phyloP scores from a whole-genome alignment of 129 eudicot species.

The Calendula officinalis region DNA sequence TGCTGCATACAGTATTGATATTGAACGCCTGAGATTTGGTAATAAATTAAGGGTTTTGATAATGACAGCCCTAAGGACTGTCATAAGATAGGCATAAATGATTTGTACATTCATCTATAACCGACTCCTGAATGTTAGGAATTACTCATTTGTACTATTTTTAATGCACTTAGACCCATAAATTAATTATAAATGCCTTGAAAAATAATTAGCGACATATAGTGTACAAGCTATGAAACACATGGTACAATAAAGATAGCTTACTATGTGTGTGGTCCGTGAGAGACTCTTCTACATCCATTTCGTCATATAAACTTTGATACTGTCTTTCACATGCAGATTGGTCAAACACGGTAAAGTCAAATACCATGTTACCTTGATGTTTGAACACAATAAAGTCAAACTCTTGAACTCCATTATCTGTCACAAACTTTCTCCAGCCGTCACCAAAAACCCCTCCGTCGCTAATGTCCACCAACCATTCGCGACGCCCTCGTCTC shows the following conservation, averaged over 20 bases:
- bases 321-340: slow-evolving; percentile 24
- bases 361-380: slow-evolving; percentile 29
- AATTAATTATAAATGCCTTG: no score
- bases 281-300: neutral
- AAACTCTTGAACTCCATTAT: slow-evolving; percentile 27
- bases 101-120: no score
- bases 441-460: slow-evolving; percentile 23
- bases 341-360: slow-evolving; percentile 37
- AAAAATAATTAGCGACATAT: no score
- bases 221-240: neutral
- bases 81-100: no score
- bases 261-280: slow-evolving; percentile 1
- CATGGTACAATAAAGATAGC: slow-evolving; percentile 8
- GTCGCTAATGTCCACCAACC: slow-evolving; percentile 25
- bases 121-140: no score
- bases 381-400: slow-evolving; percentile 39
- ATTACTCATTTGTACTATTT: no score
- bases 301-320: neutral
- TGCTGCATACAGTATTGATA: no score
- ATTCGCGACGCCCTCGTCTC: slow-evolving; percentile 14
- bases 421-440: slow-evolving; percentile 31
- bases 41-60: no score
- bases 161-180: no score
- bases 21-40: no score
- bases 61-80: no score